phyloP scores from a whole-genome alignment of 2,329 filamentous ascomycete genomes.

The Phoma sp. region DNA sequence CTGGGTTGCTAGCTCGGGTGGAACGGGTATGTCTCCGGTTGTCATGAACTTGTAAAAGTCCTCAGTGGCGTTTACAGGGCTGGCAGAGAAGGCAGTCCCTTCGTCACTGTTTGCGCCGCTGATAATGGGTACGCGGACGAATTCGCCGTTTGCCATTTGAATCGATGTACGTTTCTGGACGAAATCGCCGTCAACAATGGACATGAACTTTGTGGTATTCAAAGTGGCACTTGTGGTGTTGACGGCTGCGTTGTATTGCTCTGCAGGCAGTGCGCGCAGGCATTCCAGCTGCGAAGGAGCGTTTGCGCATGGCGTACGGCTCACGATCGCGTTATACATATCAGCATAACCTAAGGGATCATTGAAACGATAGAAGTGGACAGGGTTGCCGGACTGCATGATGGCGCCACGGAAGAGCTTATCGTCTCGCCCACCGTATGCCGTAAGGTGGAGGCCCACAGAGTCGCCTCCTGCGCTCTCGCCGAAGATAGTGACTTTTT shows the following conservation, averaged over 20 bases:
- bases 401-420: slow-evolving; percentile 57
- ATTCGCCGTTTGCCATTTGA: slow-evolving; percentile 64
- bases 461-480: slow-evolving; percentile 55
- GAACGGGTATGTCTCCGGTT: slow-evolving; percentile 30
- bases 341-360: slow-evolving; percentile 28
- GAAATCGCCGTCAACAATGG: slow-evolving; percentile 64
- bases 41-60: slow-evolving; percentile 58
- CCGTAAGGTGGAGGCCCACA: slow-evolving; percentile 56
- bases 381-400: slow-evolving; percentile 54
- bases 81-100: slow-evolving; percentile 63
- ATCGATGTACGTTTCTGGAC: slow-evolving; percentile 60
- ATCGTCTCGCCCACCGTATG: slow-evolving; percentile 58
- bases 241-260: slow-evolving; percentile 64
- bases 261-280: slow-evolving; percentile 68
- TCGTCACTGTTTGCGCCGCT: slow-evolving; percentile 72
- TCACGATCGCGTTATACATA: slow-evolving; percentile 32
- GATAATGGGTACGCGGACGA: slow-evolving; percentile 70
- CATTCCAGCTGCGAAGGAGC: slow-evolving; percentile 41
- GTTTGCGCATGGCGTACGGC: slow-evolving; percentile 34
- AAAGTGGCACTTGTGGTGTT: slow-evolving; percentile 48
- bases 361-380: slow-evolving; percentile 34
- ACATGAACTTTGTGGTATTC: slow-evolving; percentile 46
- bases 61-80: slow-evolving; percentile 62
- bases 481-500: slow-evolving; percentile 56
- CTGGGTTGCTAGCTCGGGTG: slow-evolving; percentile 29